phyloP scores from a whole-genome alignment of 2,329 filamentous ascomycete genomes.

The Diaporthe capsici region DNA sequence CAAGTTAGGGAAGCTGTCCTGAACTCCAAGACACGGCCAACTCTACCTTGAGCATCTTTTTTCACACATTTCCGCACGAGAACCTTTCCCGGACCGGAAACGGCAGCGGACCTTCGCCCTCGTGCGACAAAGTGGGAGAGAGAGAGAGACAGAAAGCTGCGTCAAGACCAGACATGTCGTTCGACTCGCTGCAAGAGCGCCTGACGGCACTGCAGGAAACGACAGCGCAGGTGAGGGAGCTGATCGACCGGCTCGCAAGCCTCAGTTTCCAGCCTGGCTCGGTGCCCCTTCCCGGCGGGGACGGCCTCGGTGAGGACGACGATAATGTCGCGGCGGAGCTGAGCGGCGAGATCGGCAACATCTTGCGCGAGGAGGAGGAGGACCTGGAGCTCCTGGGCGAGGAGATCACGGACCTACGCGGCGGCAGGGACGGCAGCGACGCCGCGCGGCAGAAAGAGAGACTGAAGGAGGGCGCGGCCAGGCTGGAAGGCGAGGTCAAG shows the following conservation, averaged over 20 bases:
- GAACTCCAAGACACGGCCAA: not conserved
- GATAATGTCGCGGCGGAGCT: slow-evolving; percentile 78
- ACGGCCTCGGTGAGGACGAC: slow-evolving; percentile 52
- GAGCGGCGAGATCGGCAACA: slow-evolving; percentile 83
- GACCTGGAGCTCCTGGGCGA: slow-evolving; percentile 85
- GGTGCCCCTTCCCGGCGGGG: slow-evolving; percentile 58
- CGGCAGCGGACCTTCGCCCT: not conserved
- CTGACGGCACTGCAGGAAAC: slow-evolving; percentile 73
- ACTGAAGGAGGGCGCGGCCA: slow-evolving; percentile 75
- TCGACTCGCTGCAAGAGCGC: slow-evolving; percentile 74
- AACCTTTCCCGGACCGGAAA: not conserved
- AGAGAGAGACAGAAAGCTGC: not conserved
- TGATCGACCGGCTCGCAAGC: slow-evolving; percentile 71
- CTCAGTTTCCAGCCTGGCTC: slow-evolving; percentile 72
- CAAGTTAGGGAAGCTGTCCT: not conserved
- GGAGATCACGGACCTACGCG: slow-evolving; percentile 79
- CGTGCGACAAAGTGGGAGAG: not conserved
- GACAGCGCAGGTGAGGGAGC: slow-evolving; percentile 68
- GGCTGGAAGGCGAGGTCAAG: slow-evolving; percentile 79
- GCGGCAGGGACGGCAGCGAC: slow-evolving; percentile 64
- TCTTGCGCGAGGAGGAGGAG: slow-evolving; percentile 83
- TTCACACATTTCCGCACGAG: not conserved
- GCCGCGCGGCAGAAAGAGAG: slow-evolving; percentile 75
- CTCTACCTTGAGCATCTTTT: not conserved
- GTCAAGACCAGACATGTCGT: slow-evolving; percentile 59